Conservation (phyloP, 768 basidiomycete genomes). For the Candolleomyces eurysporus region DNA sequence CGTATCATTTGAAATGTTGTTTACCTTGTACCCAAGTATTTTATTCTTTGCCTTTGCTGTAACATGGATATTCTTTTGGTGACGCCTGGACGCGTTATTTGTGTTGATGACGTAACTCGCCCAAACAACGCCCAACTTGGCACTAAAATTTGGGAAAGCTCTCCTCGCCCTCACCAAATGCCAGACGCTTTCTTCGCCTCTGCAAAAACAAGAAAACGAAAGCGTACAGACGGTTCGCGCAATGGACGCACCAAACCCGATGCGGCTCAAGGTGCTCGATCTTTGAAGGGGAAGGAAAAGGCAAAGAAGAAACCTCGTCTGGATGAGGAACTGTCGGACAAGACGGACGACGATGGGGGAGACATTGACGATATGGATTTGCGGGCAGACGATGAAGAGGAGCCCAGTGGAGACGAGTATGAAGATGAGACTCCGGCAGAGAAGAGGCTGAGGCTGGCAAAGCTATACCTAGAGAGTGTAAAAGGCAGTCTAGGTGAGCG, state of each 20-base stretch:
- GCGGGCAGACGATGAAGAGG: constrained; percentile 47
- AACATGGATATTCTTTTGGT: neutral
- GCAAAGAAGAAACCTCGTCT: constrained; percentile 27
- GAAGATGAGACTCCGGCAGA: constrained; percentile 88
- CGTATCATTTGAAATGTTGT: neutral
- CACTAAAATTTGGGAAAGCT: constrained; percentile 4
- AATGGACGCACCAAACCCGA: constrained; percentile 16
- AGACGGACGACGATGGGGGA: constrained; percentile 49
- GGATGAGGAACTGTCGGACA: constrained; percentile 73
- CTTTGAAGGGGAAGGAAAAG: constrained; percentile 17
- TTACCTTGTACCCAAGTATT: neutral
- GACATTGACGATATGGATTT: constrained; percentile 77
- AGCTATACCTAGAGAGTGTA: constrained; percentile 84
- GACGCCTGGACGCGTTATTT: neutral
- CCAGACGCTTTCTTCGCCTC: constrained; percentile 81
- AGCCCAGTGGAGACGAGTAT: constrained; percentile 78
- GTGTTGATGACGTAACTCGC: neutral
- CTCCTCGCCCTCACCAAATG: too few relatives aligned
- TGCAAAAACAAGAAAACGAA: constrained; percentile 60
- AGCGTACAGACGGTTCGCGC: constrained; percentile 35
- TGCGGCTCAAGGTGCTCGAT: constrained; percentile 13
- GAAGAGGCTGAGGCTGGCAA: constrained; percentile 88
- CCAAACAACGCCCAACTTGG: constrained; percentile 6
- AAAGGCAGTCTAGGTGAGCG: constrained; percentile 68
- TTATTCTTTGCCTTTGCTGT: neutral